Percentiles rank a stretch among this genome's conserved stretches.
Evolutionary conservation across 1,284 basidiomycete species (phyloP).

Genomic region (Stygiomarasmius scandens): DNA sequence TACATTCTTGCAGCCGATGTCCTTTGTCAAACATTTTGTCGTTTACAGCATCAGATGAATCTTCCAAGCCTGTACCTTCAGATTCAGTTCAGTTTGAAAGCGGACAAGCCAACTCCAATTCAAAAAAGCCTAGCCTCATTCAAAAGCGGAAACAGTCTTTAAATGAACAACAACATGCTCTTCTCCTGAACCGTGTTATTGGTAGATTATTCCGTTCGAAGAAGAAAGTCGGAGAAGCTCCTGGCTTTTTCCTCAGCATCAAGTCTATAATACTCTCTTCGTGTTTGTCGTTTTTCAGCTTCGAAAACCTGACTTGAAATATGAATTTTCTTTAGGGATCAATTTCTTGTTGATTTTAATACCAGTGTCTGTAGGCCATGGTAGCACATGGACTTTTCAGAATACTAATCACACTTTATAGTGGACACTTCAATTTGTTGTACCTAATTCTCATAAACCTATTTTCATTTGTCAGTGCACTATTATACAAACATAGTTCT

Average conservation of each 20-base stretch:
- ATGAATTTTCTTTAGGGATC: conserved; percentile 49
- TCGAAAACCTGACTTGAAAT: background rate
- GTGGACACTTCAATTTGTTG: conserved; percentile 75
- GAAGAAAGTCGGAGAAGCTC: conserved; percentile 42
- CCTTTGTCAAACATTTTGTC: background rate
- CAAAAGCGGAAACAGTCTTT: background rate
- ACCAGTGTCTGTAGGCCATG: conserved; percentile 67
- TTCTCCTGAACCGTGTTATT: conserved; percentile 19
- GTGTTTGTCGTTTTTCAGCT: conserved; percentile 40
- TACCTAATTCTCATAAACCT: conserved; percentile 54
- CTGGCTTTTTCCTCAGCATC: conserved; percentile 44
- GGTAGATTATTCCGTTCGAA: conserved; percentile 32
- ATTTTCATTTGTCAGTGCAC: conserved; percentile 69
- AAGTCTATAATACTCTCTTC: conserved; percentile 53
- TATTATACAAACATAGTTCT: background rate
- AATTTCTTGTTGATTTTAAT: conserved; percentile 58
- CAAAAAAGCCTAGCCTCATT: no score
- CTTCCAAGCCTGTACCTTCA: background rate
- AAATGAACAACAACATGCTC: conserved; percentile 1
- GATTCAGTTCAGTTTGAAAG: background rate
- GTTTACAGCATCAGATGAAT: background rate
- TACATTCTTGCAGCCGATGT: background rate
- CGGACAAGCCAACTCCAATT: no score
- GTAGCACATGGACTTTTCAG: conserved; percentile 2
- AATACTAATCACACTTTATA: conserved; percentile 26